Base-by-base conservation (phyloP, 2,329 filamentous ascomycete species). In the Diaporthe citri region DNA sequence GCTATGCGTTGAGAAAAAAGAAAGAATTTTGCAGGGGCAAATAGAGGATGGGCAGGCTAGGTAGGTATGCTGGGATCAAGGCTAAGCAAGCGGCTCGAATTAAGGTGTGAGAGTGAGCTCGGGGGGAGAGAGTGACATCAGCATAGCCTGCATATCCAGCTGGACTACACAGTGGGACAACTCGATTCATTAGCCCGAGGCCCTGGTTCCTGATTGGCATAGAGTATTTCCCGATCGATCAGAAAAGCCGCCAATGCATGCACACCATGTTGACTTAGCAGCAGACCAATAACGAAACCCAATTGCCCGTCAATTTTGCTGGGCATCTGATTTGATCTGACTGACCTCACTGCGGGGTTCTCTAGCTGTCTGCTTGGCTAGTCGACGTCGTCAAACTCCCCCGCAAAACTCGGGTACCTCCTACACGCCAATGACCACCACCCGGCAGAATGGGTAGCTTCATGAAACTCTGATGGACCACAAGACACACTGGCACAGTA, bases 121-220 rank as follows among this genome's bases (percentile, higher is more conserved):
- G 48, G 64, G 64, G 48, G 64, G 64, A 55, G 64, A 22, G 48
- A 55, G 64, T 69, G 64, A 69, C 64, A 69, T 69, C 64, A 69
- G 64, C 48, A 67, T 7, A 4, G 22, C 57, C 36, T 41, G 22
- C 46, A 52, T 25, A 25, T 25, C 60, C 43, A 43, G 25, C 25
- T 22, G 20, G 41, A 64, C 25, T n/a, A 15, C 43, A n/a, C n/a
- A n/a, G n/a, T n/a, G n/a, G n/a, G 41, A 48, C 64, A 55, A 5
- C 34, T 25, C 46, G 46, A 52, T 67, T 25, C 46, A 52, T 17
- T 20, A 52, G 34, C 64, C 62, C 46, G 46, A 9, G 52, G 46
- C 3, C 31, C 25, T 41, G 46, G 64, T 55, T 55, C 64, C 64
- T 69, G 64, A 51, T 52, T 69, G 46, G 64, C 64, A 41, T 67